These are phyloP conservation scores for Colletotrichum liaoningense DNA, from an alignment of 2,329 filamentous ascomycete species.

Conservation along the genomic window DNA sequence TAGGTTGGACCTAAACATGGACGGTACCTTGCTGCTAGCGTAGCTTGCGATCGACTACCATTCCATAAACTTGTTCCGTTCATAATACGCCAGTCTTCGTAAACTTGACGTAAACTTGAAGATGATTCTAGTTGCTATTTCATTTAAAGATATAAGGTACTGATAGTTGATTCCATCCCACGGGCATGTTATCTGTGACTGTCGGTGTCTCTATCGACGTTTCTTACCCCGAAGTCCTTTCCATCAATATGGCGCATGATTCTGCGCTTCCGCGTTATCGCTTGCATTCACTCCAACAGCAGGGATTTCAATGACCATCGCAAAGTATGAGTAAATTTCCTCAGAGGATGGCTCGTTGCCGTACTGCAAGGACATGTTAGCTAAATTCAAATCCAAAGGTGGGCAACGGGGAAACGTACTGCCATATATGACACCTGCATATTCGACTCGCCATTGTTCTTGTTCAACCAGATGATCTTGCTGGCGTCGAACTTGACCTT, in stretches of 20 bases:
- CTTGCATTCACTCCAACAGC: background rate
- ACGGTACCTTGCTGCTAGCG: no score
- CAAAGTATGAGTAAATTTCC: background rate
- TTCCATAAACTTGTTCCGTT: no score
- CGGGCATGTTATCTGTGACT: no score
- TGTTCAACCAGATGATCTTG: background rate
- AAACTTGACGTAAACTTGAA: no score
- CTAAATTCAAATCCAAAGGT: background rate
- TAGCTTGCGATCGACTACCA: no score
- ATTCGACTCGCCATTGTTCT: background rate
- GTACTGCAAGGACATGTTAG: background rate
- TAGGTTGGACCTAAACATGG: no score
- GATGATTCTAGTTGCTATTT: no score
- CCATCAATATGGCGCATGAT: background rate
- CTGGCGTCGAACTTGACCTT: background rate
- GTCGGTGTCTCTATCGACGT: background rate
- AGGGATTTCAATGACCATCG: background rate
- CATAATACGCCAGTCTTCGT: no score
- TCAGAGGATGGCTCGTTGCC: background rate
- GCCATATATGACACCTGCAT: background rate
- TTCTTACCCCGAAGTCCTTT: background rate
- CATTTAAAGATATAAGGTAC: no score
- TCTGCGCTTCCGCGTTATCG: background rate
- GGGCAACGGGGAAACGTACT: background rate
- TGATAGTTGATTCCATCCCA: no score